These are phyloP conservation scores for Bryoglossum gracile DNA, from an alignment of 495 filamentous ascomycete genomes.

Conservation along the genomic window DNA sequence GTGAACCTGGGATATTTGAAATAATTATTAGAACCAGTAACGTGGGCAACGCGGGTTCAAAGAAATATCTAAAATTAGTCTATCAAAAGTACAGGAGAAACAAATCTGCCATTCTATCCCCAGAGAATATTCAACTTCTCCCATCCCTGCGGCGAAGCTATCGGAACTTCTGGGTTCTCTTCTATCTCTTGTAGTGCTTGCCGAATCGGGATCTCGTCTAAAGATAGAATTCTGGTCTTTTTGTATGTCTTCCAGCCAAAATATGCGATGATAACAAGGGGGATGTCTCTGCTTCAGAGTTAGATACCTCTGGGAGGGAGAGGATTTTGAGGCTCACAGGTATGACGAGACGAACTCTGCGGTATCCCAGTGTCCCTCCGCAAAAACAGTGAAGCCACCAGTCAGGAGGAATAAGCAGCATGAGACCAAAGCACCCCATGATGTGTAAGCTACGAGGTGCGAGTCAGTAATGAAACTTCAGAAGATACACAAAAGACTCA, in stretches of 20 bases:
- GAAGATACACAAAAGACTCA: conserved; percentile 14
- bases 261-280: conserved; percentile 42
- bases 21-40: too few relatives aligned
- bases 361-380: conserved; percentile 39
- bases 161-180: conserved; percentile 27
- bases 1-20: too few relatives aligned
- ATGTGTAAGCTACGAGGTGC: conserved; percentile 25
- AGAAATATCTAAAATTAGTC: too few relatives aligned
- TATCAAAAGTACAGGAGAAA: too few relatives aligned
- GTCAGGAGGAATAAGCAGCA: conserved; percentile 42
- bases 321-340: conserved; percentile 30
- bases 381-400: conserved; percentile 39
- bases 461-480: conserved; percentile 6
- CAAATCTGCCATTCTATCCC: neutral
- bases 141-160: neutral
- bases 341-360: conserved; percentile 42
- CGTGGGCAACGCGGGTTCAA: too few relatives aligned
- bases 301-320: neutral
- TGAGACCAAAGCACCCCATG: conserved; percentile 34
- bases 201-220: conserved; percentile 43
- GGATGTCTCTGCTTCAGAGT: conserved; percentile 39
- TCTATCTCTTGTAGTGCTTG: conserved; percentile 33
- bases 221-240: conserved; percentile 43
- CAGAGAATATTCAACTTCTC: conserved; percentile 7
- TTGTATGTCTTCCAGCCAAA: conserved; percentile 44